These are phyloP conservation scores for Chrysoporthe puriensis DNA, from an alignment of 2,329 filamentous ascomycete genomes.

Conservation along the genomic window DNA sequence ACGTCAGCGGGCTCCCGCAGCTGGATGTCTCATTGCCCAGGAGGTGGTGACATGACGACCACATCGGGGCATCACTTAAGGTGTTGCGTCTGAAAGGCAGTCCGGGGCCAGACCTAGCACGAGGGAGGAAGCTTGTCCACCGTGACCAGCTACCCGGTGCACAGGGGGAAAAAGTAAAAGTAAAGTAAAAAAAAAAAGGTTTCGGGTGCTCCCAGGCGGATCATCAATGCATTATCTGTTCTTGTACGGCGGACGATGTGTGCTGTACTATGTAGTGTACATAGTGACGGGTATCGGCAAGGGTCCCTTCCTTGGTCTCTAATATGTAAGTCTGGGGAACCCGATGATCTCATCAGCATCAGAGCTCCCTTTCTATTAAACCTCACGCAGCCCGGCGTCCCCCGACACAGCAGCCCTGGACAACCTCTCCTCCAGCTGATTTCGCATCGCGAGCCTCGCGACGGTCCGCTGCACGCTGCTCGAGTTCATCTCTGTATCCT, in stretches of 20 bases:
- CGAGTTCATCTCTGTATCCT: neutral
- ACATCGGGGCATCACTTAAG: no score
- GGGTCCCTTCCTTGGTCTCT: slow-evolving; percentile 4
- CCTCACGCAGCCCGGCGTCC: neutral
- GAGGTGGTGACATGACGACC: no score
- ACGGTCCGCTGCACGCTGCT: no score
- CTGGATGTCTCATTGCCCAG: neutral
- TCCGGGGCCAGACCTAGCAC: no score
- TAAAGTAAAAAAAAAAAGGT: neutral
- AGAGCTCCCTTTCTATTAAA: neutral
- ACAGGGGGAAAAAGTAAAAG: neutral
- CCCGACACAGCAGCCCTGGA: neutral
- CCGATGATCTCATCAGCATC: slow-evolving; percentile 24
- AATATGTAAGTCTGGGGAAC: neutral
- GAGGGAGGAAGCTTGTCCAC: no score
- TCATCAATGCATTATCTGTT: neutral
- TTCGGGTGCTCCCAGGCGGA: neutral
- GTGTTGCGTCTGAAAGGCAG: no score
- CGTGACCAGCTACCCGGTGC: no score
- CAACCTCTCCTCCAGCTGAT: neutral
- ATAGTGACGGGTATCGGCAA: neutral
- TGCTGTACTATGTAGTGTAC: neutral
- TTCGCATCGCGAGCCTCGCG: neutral
- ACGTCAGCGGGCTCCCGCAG: neutral
- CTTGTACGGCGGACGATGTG: neutral